Conservation (phyloP, 2,329 filamentous ascomycete species). For the Penicillium sp. region DNA sequence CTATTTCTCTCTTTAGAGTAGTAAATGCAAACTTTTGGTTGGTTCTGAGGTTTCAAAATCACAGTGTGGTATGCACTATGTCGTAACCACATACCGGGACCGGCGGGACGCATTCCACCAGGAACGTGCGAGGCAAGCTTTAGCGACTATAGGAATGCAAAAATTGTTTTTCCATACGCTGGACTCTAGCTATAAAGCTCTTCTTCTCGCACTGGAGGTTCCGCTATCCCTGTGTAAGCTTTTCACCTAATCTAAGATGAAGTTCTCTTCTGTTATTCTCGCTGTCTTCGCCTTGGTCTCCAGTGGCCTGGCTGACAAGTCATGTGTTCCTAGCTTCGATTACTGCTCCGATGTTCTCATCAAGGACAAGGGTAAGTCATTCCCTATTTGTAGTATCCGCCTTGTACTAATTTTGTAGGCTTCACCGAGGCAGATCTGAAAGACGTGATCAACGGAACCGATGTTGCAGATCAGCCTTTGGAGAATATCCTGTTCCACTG, state of each 20-base stretch:
- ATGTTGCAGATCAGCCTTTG: conserved; percentile 26
- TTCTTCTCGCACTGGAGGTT: background rate
- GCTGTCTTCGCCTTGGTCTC: conserved; percentile 18
- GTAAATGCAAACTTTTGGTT: background rate
- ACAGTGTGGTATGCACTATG: conserved; percentile 5
- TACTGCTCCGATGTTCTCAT: conserved; percentile 33
- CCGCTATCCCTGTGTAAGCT: background rate
- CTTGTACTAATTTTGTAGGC: conserved; percentile 14
- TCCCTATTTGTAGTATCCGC: background rate
- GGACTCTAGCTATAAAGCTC: background rate
- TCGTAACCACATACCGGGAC: conserved; percentile 13
- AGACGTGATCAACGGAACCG: conserved; percentile 27
- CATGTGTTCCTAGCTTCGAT: conserved; percentile 37
- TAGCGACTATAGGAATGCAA: conserved; percentile 2
- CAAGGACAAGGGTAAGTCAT: conserved; percentile 29
- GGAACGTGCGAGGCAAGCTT: conserved; percentile 4
- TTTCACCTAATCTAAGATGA: conserved; percentile 20
- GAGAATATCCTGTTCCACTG: conserved; percentile 36
- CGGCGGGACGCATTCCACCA: conserved; percentile 11
- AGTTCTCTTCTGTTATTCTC: conserved; percentile 22
- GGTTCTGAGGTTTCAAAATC: background rate
- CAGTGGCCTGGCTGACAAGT: conserved; percentile 27
- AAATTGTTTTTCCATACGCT: background rate
- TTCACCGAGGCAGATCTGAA: conserved; percentile 31
- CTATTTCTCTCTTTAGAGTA: background rate